Conservation (phyloP, 2,329 filamentous ascomycete species). For the Trichoderma sp. region DNA sequence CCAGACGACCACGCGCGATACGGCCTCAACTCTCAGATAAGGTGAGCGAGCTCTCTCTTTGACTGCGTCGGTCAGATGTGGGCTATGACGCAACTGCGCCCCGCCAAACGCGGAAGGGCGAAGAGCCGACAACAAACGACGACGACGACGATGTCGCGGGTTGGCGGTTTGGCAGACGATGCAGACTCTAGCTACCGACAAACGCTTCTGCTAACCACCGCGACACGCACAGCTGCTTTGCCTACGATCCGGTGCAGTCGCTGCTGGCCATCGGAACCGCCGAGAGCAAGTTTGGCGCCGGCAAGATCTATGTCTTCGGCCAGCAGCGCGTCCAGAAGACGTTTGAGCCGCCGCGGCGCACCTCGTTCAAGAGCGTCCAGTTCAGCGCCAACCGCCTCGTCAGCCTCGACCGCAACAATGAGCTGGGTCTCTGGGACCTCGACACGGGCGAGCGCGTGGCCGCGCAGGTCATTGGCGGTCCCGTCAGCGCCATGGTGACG, state of each 20-base stretch:
- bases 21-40: constrained; percentile 77
- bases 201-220: too few relatives aligned
- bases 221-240: constrained; percentile 62
- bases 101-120: constrained; percentile 17
- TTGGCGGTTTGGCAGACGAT: too few relatives aligned
- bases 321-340: constrained; percentile 77
- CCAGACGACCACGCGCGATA: constrained; percentile 83
- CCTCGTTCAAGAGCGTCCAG: constrained; percentile 75
- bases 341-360: constrained; percentile 69
- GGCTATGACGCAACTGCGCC: constrained; percentile 32
- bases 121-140: not conserved
- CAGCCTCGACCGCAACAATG: constrained; percentile 82
- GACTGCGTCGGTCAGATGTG: not conserved
- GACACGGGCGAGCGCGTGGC: constrained; percentile 67
- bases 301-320: constrained; percentile 87
- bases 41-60: constrained; percentile 44
- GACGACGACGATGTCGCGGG: too few relatives aligned
- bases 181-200: too few relatives aligned
- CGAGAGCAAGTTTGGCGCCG: constrained; percentile 81
- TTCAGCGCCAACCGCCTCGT: constrained; percentile 87
- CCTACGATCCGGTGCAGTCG: constrained; percentile 92
- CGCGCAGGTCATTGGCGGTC: constrained; percentile 74
- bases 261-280: constrained; percentile 89
- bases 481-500: constrained; percentile 72
- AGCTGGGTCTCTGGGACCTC: constrained; percentile 81